Conservation (phyloP, 2,329 filamentous ascomycete genomes). For the Fusarium camptoceras region DNA sequence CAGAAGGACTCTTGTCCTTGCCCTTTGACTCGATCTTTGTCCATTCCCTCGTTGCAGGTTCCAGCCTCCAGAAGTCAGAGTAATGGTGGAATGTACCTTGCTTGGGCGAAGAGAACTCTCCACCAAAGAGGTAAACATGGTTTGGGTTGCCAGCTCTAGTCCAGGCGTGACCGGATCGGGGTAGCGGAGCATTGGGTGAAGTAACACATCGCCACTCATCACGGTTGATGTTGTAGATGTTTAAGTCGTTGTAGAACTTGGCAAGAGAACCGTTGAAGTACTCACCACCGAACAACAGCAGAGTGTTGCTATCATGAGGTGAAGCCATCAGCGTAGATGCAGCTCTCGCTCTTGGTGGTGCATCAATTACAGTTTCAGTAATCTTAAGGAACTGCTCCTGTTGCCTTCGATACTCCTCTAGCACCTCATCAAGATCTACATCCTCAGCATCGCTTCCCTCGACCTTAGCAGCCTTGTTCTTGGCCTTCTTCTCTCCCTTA, state of each 20-base stretch:
- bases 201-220: conserved; percentile 94
- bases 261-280: conserved; percentile 94
- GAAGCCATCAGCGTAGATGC: conserved; percentile 87
- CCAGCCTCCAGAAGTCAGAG: conserved; percentile 96
- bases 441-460: conserved; percentile 92
- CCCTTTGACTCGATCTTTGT: conserved; percentile 84
- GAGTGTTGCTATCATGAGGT: conserved; percentile 85
- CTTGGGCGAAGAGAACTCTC: conserved; percentile 96
- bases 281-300: conserved; percentile 94
- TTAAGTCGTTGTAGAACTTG: conserved; percentile 74
- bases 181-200: conserved; percentile 89
- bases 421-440: conserved; percentile 90
- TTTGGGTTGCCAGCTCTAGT: conserved; percentile 87
- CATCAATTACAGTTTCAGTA: conserved; percentile 79
- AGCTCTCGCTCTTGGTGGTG: conserved; percentile 80
- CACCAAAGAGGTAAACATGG: conserved; percentile 91
- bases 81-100: conserved; percentile 99
- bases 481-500: conserved; percentile 88
- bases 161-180: conserved; percentile 94
- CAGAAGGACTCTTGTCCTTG: conserved; percentile 81
- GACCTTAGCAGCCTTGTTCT: conserved; percentile 74
- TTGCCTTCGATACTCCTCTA: conserved; percentile 91
- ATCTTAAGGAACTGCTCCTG: conserved; percentile 96
- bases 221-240: conserved; percentile 80
- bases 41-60: conserved; percentile 89